Base-by-base conservation (phyloP, 352 stramenopile genomes). In the Pythium inflatum region DNA sequence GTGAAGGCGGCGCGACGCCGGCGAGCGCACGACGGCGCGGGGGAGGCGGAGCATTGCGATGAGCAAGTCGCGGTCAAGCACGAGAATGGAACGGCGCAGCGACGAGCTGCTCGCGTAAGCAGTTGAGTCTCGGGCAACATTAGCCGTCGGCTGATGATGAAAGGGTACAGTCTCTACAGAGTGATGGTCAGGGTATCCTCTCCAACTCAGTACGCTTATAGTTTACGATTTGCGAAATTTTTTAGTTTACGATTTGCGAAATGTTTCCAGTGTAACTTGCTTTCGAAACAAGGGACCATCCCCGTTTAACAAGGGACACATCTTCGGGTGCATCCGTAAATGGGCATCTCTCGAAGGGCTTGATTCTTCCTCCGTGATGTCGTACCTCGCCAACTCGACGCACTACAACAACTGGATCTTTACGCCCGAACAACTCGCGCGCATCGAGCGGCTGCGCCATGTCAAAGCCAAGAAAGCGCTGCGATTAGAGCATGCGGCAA, bases 331-430 rank as follows among this genome's bases (percentile, higher is more conserved):
- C 24, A 28, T 25, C 9, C 46, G 30, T 22, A 22, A 38, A 53
- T 33, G 13, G 27, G 48, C 13, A 55, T 33, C n/a, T n/a, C n/a
- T n/a, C n/a, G n/a, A n/a, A n/a, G n/a, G n/a, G n/a, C n/a, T 41
- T 14, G 34, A 50, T 27, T 16, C 12, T 11, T 50, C 41, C 41
- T 13, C 20, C 7, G 58, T 6, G 31, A 95, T 95, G 88, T 81
- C 88, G 75, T 96, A 96, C 75, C 76, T 96, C 38, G 53, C 83
- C 62, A 81, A 80, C 70, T 94, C 88, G 74, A 94, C 88, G 72
- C 88, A 96, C 79, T 92, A 94, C 66, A 94, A 94, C 78, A 96
- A 94, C 74, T 96, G 88, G 88, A 71, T 96, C 70, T 93, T 96
- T 77, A 82, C 78, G 34, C 27, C 31, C 11, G 85, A 90, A 24